phyloP scores from a whole-genome alignment of 352 stramenopile species.

The Globisporangium uncinulatum region DNA sequence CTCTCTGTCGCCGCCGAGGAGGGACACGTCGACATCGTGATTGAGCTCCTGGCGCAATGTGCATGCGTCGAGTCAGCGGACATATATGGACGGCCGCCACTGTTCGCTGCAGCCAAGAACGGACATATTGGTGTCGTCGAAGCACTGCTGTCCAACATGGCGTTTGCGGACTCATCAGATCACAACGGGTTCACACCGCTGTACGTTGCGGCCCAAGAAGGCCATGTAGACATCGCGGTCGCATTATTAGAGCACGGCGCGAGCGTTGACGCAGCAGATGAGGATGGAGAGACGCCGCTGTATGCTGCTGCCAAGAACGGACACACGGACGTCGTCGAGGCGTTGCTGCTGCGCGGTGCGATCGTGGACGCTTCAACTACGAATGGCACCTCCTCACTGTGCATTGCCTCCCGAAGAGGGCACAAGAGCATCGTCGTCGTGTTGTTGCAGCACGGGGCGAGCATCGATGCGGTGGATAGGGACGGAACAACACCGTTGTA shows the following conservation, averaged over 20 bases:
- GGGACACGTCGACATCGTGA: not conserved
- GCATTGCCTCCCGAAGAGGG: slow-evolving; percentile 39
- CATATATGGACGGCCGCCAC: slow-evolving; percentile 12
- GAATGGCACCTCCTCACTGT: slow-evolving; percentile 33
- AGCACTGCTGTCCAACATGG: slow-evolving; percentile 27
- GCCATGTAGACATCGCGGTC: slow-evolving; percentile 35
- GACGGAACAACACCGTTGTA: not conserved
- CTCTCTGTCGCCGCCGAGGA: not conserved
- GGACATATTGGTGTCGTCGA: slow-evolving; percentile 31
- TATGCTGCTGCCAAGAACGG: slow-evolving; percentile 3
- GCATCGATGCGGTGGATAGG: slow-evolving; percentile 15
- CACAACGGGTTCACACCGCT: slow-evolving; percentile 31
- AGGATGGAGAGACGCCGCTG: slow-evolving; percentile 3
- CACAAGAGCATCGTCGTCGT: slow-evolving; percentile 24
- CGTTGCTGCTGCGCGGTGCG: slow-evolving; percentile 32
- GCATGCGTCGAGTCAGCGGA: not conserved
- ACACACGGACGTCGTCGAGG: slow-evolving; percentile 24
- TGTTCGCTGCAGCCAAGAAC: slow-evolving; percentile 34
- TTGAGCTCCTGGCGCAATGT: not conserved
- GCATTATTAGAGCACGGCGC: slow-evolving; percentile 34
- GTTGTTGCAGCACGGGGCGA: slow-evolving; percentile 28
- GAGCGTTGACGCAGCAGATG: slow-evolving; percentile 35
- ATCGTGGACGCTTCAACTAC: slow-evolving; percentile 35
- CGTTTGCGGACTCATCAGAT: slow-evolving; percentile 33
- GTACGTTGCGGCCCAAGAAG: slow-evolving; percentile 35